Base-by-base conservation (phyloP, 2,329 filamentous ascomycete genomes). In the Canariomyces notabilis region DNA sequence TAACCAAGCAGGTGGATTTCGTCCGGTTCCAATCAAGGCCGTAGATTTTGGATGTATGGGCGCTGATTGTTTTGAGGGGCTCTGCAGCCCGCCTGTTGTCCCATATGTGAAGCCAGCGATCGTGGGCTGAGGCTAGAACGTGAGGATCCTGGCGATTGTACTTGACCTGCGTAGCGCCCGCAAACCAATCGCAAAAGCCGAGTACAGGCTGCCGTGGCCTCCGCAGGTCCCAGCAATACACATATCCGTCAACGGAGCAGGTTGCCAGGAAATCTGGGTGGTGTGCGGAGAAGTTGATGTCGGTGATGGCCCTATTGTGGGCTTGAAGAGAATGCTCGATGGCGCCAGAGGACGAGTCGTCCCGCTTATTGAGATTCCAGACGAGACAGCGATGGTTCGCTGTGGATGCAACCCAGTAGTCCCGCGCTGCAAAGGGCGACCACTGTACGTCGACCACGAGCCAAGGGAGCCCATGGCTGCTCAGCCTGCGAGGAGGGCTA, bases 401-500 rank as follows among this genome's bases (percentile, higher is more conserved):
- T 1, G 90, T 95, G 49, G 89, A 95, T 29, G 89, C 87, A 15
- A 96, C 85, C 90, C 91, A 96, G 59, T 90, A 90, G 64, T 95
- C 87, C 38, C 90, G 80, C 16, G 79, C 81, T 11, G 90, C 87
- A 64, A 96, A 95, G 1, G 91, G 91, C 9, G 89, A 95, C 91
- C 91, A 96, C 66, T 96, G 91, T 22, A 95, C 90, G 65, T 96
- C 91, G 9, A 91, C 89, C 5, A 95, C 90, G 42, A 95, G 82
- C 89, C 90, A 96, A n/a, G 88, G 85, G 35, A 89, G 83, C 45
- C 88, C 85, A 66, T 95, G 88, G 52, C 85, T 85, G 57, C 76
- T 77, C 38, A 96, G 76, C 59, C 89, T 85, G 15, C 89, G 84
- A 15, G 91, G 91, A 8, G 86, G 85, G 49, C 85, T 93, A 62